Conservation (phyloP, 1,284 basidiomycete genomes). For the Naganishia albida region DNA sequence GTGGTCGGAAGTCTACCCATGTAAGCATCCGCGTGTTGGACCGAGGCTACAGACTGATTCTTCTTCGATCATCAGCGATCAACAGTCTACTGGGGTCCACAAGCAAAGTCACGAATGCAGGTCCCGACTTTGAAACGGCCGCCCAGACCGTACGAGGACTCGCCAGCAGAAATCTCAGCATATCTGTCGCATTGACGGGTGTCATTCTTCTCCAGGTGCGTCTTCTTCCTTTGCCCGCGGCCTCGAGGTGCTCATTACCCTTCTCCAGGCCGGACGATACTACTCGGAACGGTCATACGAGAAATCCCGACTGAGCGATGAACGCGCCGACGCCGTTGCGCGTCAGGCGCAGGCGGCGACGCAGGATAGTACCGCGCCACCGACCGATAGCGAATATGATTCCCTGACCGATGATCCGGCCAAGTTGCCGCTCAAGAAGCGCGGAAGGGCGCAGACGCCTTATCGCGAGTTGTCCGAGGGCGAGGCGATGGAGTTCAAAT, state of each 20-base stretch:
- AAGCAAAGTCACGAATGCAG: neutral
- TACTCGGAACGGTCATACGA: constrained; percentile 31
- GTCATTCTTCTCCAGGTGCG: constrained; percentile 32
- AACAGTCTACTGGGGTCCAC: neutral
- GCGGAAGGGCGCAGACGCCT: constrained; percentile 29
- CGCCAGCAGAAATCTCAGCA: constrained; percentile 30
- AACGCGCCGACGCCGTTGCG: neutral
- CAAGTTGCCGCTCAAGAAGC: constrained; percentile 12
- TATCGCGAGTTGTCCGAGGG: constrained; percentile 28
- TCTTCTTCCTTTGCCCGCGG: neutral
- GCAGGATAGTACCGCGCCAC: constrained; percentile 1
- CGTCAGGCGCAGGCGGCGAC: neutral
- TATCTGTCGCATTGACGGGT: constrained; percentile 32
- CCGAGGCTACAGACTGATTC: neutral
- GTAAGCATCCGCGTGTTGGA: neutral
- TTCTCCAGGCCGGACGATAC: constrained; percentile 26
- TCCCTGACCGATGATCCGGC: neutral
- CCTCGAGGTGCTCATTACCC: neutral
- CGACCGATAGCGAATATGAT: constrained; percentile 15
- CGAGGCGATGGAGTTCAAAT: constrained; percentile 9
- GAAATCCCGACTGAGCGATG: constrained; percentile 6
- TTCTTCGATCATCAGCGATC: neutral
- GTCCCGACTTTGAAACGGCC: neutral
- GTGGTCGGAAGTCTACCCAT: constrained; percentile 29
- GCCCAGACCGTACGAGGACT: constrained; percentile 21